phyloP scores from a whole-genome alignment of 164 flowering plant species.

The Vitis vinifera region DNA sequence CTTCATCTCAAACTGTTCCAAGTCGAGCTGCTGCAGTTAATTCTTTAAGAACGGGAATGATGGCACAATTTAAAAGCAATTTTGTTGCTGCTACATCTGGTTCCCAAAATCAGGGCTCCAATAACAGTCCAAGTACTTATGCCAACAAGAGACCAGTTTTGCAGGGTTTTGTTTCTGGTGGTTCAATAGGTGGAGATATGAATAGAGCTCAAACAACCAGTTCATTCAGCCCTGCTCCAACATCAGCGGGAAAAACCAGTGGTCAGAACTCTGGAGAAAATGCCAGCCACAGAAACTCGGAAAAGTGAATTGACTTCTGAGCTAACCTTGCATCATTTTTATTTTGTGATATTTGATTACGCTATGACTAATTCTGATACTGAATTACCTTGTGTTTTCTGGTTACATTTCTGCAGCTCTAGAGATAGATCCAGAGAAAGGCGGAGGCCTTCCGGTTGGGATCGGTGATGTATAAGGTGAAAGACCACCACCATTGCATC shows the following conservation, averaged over 20 bases:
- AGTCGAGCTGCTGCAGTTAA: conserved; percentile 73
- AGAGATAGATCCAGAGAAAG: conserved; percentile 77
- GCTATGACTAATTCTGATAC: not conserved
- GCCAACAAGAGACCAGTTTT: conserved; percentile 53
- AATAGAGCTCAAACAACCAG: conserved; percentile 34
- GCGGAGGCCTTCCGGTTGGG: conserved; percentile 95
- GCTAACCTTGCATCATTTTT: not conserved
- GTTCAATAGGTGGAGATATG: conserved; percentile 80
- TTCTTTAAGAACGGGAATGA: conserved; percentile 73
- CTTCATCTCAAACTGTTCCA: conserved; percentile 36
- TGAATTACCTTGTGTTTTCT: conserved; percentile 1
- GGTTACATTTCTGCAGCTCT: conserved; percentile 47
- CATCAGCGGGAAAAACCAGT: conserved; percentile 30
- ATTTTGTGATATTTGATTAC: not conserved
- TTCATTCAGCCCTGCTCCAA: conserved; percentile 32
- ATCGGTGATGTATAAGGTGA: conserved; percentile 33
- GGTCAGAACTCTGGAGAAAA: conserved; percentile 32
- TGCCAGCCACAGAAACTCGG: conserved; percentile 38
- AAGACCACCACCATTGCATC: too few species aligned
- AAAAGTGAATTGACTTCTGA: conserved; percentile 45
- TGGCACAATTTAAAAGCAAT: conserved; percentile 81
- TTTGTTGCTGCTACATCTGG: conserved; percentile 88
- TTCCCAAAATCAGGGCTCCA: conserved; percentile 46
- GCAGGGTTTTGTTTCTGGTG: conserved; percentile 94
- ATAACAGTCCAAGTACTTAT: conserved; percentile 32